A percentile compares a stretch with the other conserved stretches of the same genome.
Evolutionary conservation across 2,329 filamentous ascomycete genomes (phyloP).

Genomic region (Botrytis medusae): DNA sequence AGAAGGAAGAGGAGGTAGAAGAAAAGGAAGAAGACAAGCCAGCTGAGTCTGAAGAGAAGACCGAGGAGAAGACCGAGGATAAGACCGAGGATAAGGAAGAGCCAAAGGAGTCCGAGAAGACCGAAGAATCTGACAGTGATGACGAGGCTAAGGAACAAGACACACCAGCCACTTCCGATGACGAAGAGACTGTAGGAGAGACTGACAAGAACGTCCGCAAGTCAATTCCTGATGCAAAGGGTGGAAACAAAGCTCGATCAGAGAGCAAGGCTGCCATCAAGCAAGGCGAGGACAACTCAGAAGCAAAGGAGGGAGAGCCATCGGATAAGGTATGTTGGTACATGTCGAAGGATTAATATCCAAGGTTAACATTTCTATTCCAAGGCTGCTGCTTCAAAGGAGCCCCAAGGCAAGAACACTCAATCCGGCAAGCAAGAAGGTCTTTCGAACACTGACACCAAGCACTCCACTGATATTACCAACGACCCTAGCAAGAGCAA

Average conservation of each 20-base stretch:
- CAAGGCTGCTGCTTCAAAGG: constrained; percentile 34
- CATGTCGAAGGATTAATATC: background rate
- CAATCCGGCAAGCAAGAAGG: constrained; percentile 55
- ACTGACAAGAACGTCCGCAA: constrained; percentile 41
- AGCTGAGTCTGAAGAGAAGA: constrained; percentile 27
- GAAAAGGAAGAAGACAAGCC: constrained; percentile 37
- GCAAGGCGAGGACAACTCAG: constrained; percentile 24
- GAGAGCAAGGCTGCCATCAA: constrained; percentile 41
- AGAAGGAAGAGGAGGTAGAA: constrained; percentile 34
- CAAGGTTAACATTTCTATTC: constrained; percentile 25
- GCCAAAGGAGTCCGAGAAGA: constrained; percentile 36
- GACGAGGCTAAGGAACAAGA: constrained; percentile 37
- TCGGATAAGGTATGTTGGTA: constrained; percentile 29
- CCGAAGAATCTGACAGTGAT: constrained; percentile 33
- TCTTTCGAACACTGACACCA: constrained; percentile 51
- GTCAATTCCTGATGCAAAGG: constrained; percentile 42
- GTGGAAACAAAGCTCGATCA: constrained; percentile 42
- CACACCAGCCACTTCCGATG: constrained; percentile 40
- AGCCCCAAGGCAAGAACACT: constrained; percentile 42
- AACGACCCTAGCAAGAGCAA: constrained; percentile 50
- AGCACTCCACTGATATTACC: constrained; percentile 48
- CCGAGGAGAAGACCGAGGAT: constrained; percentile 27
- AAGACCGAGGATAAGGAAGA: constrained; percentile 35
- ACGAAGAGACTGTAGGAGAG: constrained; percentile 32
- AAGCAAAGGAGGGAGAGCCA: constrained; percentile 29